Evolutionary conservation across 805 yeast genomes (phyloP).

Genomic region (Nakazawaea anatomiae): DNA sequence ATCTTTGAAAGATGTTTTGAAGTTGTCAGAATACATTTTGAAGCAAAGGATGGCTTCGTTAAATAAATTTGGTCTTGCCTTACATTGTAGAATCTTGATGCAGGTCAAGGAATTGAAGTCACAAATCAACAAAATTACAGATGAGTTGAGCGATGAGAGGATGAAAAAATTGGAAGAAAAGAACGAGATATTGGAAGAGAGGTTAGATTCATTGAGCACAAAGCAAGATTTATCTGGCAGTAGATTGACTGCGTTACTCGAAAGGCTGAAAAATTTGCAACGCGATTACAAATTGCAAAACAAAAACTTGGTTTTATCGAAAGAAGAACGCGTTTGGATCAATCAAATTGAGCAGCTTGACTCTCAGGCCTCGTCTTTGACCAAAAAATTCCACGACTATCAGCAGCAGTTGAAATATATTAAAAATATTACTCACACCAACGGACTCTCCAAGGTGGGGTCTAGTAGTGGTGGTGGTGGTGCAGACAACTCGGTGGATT

Average conservation of each 20-base stretch:
- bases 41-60: conserved; percentile 7
- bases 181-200: background rate
- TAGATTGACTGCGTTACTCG: conserved; percentile 13
- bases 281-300: conserved; percentile 16
- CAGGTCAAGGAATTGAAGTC: conserved; percentile 36
- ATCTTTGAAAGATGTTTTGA: background rate
- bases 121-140: conserved; percentile 27
- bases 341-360: conserved; percentile 32
- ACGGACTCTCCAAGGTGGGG: background rate
- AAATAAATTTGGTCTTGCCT: conserved; percentile 26
- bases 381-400: conserved; percentile 19
- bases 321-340: conserved; percentile 40
- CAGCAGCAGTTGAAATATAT: conserved; percentile 24
- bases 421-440: conserved; percentile 19
- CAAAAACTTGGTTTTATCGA: conserved; percentile 26
- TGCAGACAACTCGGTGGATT: background rate
- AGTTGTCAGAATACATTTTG: background rate
- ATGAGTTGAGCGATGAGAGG: conserved; percentile 17
- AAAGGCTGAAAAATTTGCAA: conserved; percentile 26
- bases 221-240: conserved; percentile 1
- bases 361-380: conserved; percentile 24
- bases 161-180: conserved; percentile 9
- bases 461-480: no score
- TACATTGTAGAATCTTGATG: conserved; percentile 29
- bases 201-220: conserved; percentile 8